These are phyloP conservation scores for Teratosphaeriaceae sp. DNA, from an alignment of 2,329 filamentous ascomycete genomes.

Conservation along the genomic window DNA sequence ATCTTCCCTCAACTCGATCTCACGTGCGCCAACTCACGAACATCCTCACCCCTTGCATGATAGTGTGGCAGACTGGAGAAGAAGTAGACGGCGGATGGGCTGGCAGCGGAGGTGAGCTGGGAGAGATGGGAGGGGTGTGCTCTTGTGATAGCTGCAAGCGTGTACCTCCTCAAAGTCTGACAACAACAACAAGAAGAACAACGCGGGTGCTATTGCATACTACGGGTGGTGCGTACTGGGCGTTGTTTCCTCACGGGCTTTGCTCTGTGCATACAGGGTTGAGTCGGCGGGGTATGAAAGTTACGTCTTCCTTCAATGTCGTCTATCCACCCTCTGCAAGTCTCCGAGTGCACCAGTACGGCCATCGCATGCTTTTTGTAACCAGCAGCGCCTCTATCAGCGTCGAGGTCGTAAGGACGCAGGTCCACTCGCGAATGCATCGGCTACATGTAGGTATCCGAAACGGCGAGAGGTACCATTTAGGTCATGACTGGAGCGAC, in stretches of 20 bases:
- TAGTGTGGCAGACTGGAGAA: background rate
- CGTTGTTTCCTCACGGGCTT: background rate
- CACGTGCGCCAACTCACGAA: conserved; percentile 15
- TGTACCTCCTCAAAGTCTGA: conserved; percentile 5
- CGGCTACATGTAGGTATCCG: too few species aligned
- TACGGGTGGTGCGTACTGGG: background rate
- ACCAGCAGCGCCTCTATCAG: background rate
- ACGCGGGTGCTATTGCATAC: background rate
- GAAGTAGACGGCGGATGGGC: background rate
- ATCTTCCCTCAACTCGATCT: background rate
- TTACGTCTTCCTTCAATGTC: background rate
- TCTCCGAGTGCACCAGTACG: background rate
- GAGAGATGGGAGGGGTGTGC: background rate
- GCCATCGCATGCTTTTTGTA: too few species aligned
- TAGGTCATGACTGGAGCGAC: too few species aligned
- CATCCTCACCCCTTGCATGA: background rate
- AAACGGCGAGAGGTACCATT: too few species aligned
- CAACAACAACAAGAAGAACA: too few species aligned
- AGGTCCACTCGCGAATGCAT: too few species aligned
- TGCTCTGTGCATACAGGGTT: conserved; percentile 3
- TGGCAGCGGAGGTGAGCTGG: background rate
- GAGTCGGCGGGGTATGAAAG: conserved; percentile 3
- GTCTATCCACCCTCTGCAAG: background rate
- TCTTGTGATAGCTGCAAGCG: conserved; percentile 5
- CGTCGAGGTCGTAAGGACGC: too few species aligned